Percentiles rank a stretch among this genome's conserved stretches.
Evolutionary conservation across 2,329 filamentous ascomycete genomes (phyloP).

Genomic region (Fusarium sp.): DNA sequence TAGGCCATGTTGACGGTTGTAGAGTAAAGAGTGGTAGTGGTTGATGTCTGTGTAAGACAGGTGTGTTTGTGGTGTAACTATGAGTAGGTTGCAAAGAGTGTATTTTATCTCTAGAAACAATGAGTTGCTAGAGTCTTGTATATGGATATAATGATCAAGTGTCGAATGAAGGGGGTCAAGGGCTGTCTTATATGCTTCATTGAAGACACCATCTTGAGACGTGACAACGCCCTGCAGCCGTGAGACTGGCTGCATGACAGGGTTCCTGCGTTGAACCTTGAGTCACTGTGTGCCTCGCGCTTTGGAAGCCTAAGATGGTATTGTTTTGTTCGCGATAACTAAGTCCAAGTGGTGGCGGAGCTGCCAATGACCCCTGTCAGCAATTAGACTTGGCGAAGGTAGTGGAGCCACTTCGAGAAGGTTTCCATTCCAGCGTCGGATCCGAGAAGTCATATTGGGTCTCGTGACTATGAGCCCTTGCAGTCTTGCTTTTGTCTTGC

Average conservation of each 20-base stretch:
- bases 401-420: constrained; percentile 24
- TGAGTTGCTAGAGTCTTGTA: constrained; percentile 9
- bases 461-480: constrained; percentile 10
- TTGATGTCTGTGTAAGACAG: background rate
- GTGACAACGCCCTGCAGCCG: background rate
- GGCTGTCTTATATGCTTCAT: constrained; percentile 25
- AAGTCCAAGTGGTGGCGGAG: constrained; percentile 22
- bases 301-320: background rate
- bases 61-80: background rate
- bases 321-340: background rate
- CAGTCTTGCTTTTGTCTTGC: background rate
- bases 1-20: constrained; percentile 62
- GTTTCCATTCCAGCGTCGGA: constrained; percentile 19
- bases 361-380: background rate
- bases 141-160: constrained; percentile 1
- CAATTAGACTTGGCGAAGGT: background rate
- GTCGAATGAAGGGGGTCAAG: constrained; percentile 7
- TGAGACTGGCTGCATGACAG: constrained; percentile 7
- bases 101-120: constrained; percentile 16
- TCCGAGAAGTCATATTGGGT: constrained; percentile 3
- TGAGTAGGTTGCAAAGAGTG: constrained; percentile 15
- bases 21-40: background rate
- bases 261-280: background rate
- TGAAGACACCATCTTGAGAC: background rate
- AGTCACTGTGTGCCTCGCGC: constrained; percentile 16